These are phyloP conservation scores for Gamsiella multidivaricata DNA, from an alignment of 192 early-diverging fungal species.

Conservation along the genomic window DNA sequence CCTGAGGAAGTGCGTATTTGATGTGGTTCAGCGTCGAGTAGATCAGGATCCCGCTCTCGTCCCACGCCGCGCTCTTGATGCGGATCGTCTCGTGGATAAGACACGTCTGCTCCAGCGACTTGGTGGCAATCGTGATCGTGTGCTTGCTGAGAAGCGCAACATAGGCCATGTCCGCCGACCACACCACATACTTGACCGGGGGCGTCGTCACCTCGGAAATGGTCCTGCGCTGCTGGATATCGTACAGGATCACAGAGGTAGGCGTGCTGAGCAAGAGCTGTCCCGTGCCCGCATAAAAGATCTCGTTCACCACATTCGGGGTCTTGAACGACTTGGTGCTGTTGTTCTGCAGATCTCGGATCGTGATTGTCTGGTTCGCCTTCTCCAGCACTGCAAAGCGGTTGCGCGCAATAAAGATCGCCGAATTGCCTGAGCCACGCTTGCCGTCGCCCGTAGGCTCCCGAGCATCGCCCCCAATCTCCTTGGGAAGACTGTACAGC, in stretches of 20 bases:
- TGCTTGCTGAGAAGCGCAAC: conserved; percentile 97
- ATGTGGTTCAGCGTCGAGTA: conserved; percentile 99
- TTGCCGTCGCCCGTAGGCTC: conserved; percentile 75
- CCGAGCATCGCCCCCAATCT: conserved; percentile 68
- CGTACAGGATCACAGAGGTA: conserved; percentile 91
- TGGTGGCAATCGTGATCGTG: conserved; percentile 90
- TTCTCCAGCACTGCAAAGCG: conserved; percentile 97
- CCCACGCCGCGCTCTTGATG: conserved; percentile 98
- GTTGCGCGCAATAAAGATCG: conserved; percentile 96
- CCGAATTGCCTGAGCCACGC: conserved; percentile 83
- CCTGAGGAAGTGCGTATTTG: conserved; percentile 95
- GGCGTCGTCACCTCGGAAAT: conserved; percentile 83
- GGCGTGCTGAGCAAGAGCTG: conserved; percentile 85
- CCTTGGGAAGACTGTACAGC: conserved; percentile 85
- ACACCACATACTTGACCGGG: conserved; percentile 94
- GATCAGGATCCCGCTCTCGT: conserved; percentile 89
- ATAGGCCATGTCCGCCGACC: conserved; percentile 89
- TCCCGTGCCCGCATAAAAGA: conserved; percentile 76
- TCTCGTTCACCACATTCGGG: conserved; percentile 56
- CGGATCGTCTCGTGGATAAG: conserved; percentile 97
- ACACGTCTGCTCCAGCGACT: conserved; percentile 88
- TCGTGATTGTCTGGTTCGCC: conserved; percentile 77
- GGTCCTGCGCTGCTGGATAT: conserved; percentile 84
- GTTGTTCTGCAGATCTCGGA: conserved; percentile 89
- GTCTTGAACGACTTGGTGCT: conserved; percentile 92